Evolutionary conservation across 2,329 filamentous ascomycete species (phyloP).

Genomic region (Magnaporthiopsis incrustans): DNA sequence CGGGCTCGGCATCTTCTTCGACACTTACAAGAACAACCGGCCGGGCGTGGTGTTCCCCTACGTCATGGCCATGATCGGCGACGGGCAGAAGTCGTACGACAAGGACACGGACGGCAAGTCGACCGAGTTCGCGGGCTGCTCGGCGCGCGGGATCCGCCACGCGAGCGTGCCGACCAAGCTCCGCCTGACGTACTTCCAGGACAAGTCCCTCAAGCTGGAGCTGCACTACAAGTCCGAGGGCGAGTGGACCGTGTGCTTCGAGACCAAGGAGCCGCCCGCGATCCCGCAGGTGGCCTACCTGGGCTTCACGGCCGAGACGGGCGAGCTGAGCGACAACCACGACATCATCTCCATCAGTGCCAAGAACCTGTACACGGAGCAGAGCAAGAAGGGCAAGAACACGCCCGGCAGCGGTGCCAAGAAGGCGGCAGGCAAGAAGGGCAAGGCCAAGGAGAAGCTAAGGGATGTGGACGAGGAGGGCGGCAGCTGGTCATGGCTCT

Average conservation of each 20-base stretch:
- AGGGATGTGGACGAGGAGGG: constrained; percentile 33
- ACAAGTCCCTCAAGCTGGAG: constrained; percentile 83
- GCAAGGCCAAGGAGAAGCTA: constrained; percentile 31
- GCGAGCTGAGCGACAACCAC: constrained; percentile 94
- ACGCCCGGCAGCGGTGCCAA: constrained; percentile 27
- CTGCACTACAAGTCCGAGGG: constrained; percentile 88
- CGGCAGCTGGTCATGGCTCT: constrained; percentile 52
- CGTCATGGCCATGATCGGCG: constrained; percentile 96
- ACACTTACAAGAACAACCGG: constrained; percentile 99
- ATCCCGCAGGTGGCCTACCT: constrained; percentile 73
- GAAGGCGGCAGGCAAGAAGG: constrained; percentile 21
- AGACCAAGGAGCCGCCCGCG: constrained; percentile 59
- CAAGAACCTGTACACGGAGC: constrained; percentile 73
- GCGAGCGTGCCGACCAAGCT: constrained; percentile 74
- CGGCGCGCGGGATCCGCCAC: constrained; percentile 82
- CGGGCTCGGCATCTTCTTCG: constrained; percentile 89
- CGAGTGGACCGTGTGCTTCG: constrained; percentile 87
- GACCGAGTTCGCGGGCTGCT: constrained; percentile 90
- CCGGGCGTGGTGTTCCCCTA: constrained; percentile 94
- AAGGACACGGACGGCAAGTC: constrained; percentile 91
- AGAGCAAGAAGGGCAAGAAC: constrained; percentile 31
- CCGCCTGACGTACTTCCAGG: constrained; percentile 90
- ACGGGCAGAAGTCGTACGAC: constrained; percentile 83
- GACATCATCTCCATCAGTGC: constrained; percentile 85
- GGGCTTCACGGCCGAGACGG: constrained; percentile 80